Conservation (phyloP, 768 basidiomycete genomes). For the Termitomyces titanicus region DNA sequence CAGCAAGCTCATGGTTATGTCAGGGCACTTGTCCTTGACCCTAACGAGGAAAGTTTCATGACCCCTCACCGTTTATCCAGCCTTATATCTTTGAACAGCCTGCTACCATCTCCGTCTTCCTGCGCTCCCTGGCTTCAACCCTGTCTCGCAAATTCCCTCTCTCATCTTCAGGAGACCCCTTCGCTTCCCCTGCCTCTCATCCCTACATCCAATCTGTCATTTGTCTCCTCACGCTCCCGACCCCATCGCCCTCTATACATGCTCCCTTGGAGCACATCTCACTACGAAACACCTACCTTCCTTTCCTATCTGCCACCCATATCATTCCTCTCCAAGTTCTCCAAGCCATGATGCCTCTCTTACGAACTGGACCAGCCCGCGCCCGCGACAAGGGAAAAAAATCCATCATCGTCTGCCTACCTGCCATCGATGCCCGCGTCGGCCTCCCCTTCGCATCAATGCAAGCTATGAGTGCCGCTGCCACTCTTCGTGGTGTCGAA, state of each 20-base stretch:
- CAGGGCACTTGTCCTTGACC: conserved; percentile 78
- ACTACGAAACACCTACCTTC: conserved; percentile 57
- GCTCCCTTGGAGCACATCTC: conserved; percentile 73
- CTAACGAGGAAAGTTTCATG: conserved; percentile 54
- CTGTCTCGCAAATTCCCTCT: conserved; percentile 83
- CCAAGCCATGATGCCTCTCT: conserved; percentile 71
- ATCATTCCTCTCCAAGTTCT: conserved; percentile 74
- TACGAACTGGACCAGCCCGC: conserved; percentile 63
- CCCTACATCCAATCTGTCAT: conserved; percentile 77
- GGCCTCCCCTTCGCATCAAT: conserved; percentile 69
- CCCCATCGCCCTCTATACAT: conserved; percentile 34
- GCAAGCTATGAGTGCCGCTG: conserved; percentile 73
- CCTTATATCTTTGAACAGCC: conserved; percentile 39
- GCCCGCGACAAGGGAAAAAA: conserved; percentile 50
- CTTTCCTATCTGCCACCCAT: conserved; percentile 72
- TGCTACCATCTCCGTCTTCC: conserved; percentile 66
- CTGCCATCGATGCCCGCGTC: conserved; percentile 66
- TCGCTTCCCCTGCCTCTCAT: conserved; percentile 57
- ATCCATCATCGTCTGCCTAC: conserved; percentile 71
- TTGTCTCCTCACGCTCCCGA: conserved; percentile 63
- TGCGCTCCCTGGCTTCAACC: conserved; percentile 77
- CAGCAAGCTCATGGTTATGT: conserved; percentile 68
- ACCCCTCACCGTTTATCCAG: neutral
- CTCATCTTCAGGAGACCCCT: conserved; percentile 76
- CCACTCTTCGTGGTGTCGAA: conserved; percentile 67